Conservation (phyloP, 306 rosid genomes). For the Prunus mume region DNA sequence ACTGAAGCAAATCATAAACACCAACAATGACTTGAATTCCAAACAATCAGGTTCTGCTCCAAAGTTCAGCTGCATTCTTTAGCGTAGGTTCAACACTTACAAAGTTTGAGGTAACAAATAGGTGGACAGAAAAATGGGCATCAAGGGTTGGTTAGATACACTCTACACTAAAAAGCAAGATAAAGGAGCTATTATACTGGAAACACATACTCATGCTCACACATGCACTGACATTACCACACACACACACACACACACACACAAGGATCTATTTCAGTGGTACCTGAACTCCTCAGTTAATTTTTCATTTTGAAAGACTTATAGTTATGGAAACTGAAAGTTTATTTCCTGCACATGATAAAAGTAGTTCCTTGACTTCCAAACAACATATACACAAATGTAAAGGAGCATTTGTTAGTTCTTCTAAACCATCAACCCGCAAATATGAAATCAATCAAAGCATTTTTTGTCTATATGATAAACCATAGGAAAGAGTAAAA, state of each 20-base stretch:
- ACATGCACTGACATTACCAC: neutral
- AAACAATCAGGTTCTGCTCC: neutral
- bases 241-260: neutral
- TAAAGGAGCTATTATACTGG: neutral
- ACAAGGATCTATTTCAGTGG: neutral
- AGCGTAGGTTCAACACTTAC: neutral
- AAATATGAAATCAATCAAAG: neutral
- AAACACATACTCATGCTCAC: neutral
- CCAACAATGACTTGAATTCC: neutral
- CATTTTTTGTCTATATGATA: neutral
- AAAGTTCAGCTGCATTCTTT: neutral
- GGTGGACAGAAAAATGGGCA: neutral
- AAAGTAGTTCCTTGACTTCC: neutral
- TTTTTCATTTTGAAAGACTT: neutral
- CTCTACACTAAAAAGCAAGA: neutral
- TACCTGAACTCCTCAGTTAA: neutral
- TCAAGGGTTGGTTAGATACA: neutral
- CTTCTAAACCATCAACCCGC: neutral
- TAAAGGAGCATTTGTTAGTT: neutral
- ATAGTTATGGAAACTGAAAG: neutral
- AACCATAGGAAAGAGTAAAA: neutral
- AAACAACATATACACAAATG: neutral
- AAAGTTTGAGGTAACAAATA: neutral
- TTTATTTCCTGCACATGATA: neutral
- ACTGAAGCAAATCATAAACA: neutral